phyloP scores from a whole-genome alignment of 495 filamentous ascomycete genomes.

The Sphaerosporella brunnea region DNA sequence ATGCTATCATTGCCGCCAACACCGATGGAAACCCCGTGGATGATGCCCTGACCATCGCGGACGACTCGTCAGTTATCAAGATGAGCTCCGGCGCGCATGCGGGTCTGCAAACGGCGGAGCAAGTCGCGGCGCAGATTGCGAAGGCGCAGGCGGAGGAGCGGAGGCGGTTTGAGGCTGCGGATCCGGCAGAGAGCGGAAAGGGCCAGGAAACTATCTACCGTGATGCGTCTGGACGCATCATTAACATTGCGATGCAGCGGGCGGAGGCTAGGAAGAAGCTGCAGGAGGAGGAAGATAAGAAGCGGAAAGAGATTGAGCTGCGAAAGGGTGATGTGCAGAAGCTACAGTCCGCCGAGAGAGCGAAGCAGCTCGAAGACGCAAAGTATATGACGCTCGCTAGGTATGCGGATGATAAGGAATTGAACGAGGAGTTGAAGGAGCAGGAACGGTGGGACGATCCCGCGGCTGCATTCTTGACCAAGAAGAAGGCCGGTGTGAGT shows the following conservation, averaged over 20 bases:
- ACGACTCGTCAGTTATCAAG: conserved; percentile 32
- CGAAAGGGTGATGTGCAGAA: conserved; percentile 7
- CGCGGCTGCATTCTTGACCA: conserved; percentile 57
- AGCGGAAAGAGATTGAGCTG: conserved; percentile 41
- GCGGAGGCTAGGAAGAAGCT: conserved; percentile 61
- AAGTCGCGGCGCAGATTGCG: conserved; percentile 58
- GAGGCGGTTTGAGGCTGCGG: conserved; percentile 31
- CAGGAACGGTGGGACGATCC: conserved; percentile 82
- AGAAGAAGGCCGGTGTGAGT: conserved; percentile 31
- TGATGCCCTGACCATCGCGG: conserved; percentile 32
- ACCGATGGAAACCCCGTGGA: conserved; percentile 36
- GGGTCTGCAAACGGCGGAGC: conserved; percentile 64
- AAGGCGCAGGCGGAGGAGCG: conserved; percentile 32
- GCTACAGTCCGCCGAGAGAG: background rate
- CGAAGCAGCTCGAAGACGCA: conserved; percentile 39
- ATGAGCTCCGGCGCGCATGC: conserved; percentile 79
- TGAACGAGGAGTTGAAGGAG: conserved; percentile 69
- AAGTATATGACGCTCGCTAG: conserved; percentile 64
- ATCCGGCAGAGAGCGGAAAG: conserved; percentile 23
- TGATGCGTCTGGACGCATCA: conserved; percentile 77
- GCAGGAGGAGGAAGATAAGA: conserved; percentile 50
- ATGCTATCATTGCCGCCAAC: conserved; percentile 65
- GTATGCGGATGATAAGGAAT: conserved; percentile 55
- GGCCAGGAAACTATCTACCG: conserved; percentile 74
- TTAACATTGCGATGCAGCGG: conserved; percentile 77